Conservation (phyloP, 495 filamentous ascomycete species). For the Emericellopsis terricola region DNA sequence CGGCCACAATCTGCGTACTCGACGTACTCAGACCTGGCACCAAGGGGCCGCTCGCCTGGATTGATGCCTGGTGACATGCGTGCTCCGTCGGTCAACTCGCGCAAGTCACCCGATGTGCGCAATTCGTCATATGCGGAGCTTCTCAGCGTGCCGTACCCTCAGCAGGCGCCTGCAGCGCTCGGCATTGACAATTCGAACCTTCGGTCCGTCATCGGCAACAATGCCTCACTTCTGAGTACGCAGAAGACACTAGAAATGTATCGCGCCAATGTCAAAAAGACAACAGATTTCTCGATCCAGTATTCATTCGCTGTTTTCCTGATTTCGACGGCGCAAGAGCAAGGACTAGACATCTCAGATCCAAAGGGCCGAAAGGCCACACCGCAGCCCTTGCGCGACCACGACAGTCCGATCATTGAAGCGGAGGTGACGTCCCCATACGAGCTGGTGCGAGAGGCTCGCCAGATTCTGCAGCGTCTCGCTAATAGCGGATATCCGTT, state of each 20-base stretch:
- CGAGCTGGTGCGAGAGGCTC: constrained; percentile 72
- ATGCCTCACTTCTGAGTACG: constrained; percentile 75
- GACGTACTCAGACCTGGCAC: constrained; percentile 42
- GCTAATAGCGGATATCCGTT: constrained; percentile 81
- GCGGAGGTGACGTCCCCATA: constrained; percentile 30
- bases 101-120: constrained; percentile 56
- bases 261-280: constrained; percentile 87
- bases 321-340: constrained; percentile 66
- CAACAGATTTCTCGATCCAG: constrained; percentile 68
- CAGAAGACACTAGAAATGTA: constrained; percentile 96
- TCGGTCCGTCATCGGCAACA: constrained; percentile 59
- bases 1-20: constrained; percentile 60
- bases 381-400: constrained; percentile 17
- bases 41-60: constrained; percentile 39
- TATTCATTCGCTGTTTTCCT: constrained; percentile 95
- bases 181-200: constrained; percentile 63
- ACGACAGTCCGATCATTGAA: constrained; percentile 23
- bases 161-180: constrained; percentile 58
- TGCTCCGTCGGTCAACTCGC: constrained; percentile 41
- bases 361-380: constrained; percentile 20
- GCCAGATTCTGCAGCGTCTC: constrained; percentile 70
- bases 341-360: constrained; percentile 23
- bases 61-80: constrained; percentile 32
- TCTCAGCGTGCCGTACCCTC: constrained; percentile 74
- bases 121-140: constrained; percentile 74